A percentile compares a stretch with the other conserved stretches of the same genome.
Evolutionary conservation across 768 basidiomycete species (phyloP).

Genomic region (Austroboletus eburneus): DNA sequence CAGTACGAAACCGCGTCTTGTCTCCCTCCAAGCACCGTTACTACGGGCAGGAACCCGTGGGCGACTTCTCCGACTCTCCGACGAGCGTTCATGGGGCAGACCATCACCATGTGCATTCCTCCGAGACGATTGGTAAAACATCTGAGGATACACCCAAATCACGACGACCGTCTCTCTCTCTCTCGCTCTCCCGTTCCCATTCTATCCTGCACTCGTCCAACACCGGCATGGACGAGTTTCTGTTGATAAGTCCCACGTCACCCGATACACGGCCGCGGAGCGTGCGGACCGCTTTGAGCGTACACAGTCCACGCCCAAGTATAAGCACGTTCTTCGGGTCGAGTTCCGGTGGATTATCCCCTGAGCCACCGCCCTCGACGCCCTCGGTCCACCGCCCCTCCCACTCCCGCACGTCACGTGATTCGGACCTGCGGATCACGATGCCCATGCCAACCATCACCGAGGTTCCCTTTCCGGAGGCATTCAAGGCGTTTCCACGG

Average conservation of each 20-base stretch:
- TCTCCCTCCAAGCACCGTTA: slow-evolving; percentile 19
- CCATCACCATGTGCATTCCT: neutral
- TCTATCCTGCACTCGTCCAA: slow-evolving; percentile 14
- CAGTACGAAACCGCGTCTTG: slow-evolving; percentile 15
- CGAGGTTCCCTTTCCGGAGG: neutral
- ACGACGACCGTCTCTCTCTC: slow-evolving; percentile 13
- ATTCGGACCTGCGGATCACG: neutral
- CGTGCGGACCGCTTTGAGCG: slow-evolving; percentile 2
- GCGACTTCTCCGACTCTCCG: neutral
- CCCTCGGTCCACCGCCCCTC: neutral
- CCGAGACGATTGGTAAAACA: neutral
- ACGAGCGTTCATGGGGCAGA: neutral
- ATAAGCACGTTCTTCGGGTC: neutral
- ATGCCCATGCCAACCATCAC: neutral
- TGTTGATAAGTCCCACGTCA: slow-evolving; percentile 12
- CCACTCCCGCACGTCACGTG: neutral
- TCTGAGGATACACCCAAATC: neutral
- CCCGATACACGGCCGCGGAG: slow-evolving; percentile 1
- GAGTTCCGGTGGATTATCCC: neutral
- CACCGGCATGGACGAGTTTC: slow-evolving; percentile 21
- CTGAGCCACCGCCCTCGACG: neutral
- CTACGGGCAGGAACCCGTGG: slow-evolving; percentile 12
- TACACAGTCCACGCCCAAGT: slow-evolving; percentile 6
- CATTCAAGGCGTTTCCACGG: slow-evolving; percentile 15
- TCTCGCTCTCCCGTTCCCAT: slow-evolving; percentile 11